Base-by-base conservation (phyloP, 1,139 yeast species). In the Taiozyma sp. region DNA sequence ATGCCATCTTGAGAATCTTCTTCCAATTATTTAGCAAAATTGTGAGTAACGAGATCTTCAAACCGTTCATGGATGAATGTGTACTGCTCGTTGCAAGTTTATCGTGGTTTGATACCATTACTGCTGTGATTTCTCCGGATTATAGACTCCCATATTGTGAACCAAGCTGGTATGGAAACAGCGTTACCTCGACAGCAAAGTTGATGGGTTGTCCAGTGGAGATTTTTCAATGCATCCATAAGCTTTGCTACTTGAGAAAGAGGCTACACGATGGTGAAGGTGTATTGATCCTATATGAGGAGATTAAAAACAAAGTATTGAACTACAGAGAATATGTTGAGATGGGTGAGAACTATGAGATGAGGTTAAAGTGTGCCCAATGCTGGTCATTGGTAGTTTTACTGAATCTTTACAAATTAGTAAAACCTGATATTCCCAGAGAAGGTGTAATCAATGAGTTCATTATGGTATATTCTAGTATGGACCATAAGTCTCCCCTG, bases 121-220 rank as follows among this genome's bases (percentile, higher is more conserved):
- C 77, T 41, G 79, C 83, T 1, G 65, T 78, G n/a, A 77, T 75
- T 1, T 75, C 81, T 1, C 79, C 82, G 0, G 83, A 78, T 61
- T 77, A 77, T 54, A 63, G 83, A 22, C 56, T 75, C 28, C 83
- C 83, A 0, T 77, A 66, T 54, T 76, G 81, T 61, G 71, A 69
- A 29, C 75, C 77, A 2, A 70, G 64, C 35, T 78, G 81, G 81
- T 78, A 76, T 57, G 82, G 82, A 2, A 58, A 62, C 21, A 74
- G 71, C 44, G 57, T 61, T 4, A 68, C 75, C 10, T 76, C 81
- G 8, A 77, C 81, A 0, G 70, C 75, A 7, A 71, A 69, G 48
- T 70, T 79, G 73, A 76, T 76, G 76, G 83, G 83, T 0, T 79
- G 83, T 55, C 83, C 83, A 0, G 81, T 80, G 2, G 81, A 77